Conservation (phyloP, 768 basidiomycete genomes). For the Boletus vermiculosoides region DNA sequence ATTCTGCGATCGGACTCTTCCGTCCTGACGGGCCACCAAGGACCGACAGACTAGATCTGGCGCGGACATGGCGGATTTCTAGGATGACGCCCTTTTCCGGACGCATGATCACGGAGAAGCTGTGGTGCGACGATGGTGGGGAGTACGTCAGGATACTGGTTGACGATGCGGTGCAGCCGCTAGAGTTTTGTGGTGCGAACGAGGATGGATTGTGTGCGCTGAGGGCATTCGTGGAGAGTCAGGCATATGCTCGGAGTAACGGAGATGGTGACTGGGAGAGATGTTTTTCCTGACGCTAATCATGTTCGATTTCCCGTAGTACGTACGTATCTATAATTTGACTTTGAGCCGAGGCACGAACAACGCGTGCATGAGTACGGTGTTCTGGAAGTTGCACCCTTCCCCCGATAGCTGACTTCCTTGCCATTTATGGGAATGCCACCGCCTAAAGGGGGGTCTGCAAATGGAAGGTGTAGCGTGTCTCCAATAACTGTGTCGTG, state of each 20-base stretch:
- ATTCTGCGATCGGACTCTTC: slow-evolving; percentile 59
- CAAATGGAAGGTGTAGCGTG: background rate
- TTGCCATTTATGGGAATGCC: background rate
- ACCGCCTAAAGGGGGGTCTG: slow-evolving; percentile 13
- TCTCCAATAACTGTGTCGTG: background rate
- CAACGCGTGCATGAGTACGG: no score
- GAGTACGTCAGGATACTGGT: slow-evolving; percentile 74
- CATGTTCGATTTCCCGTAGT: background rate
- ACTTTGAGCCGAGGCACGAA: background rate
- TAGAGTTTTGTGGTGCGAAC: slow-evolving; percentile 57
- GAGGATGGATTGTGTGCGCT: slow-evolving; percentile 62
- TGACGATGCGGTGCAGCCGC: slow-evolving; percentile 66
- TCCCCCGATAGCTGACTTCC: no score
- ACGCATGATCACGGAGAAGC: slow-evolving; percentile 70
- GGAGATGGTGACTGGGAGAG: slow-evolving; percentile 72
- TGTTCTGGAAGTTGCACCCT: no score
- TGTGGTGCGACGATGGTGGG: slow-evolving; percentile 42
- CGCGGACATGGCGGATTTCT: slow-evolving; percentile 52
- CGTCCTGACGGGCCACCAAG: slow-evolving; percentile 28
- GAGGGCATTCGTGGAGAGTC: slow-evolving; percentile 65
- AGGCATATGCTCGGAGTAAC: slow-evolving; percentile 61
- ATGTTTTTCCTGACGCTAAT: slow-evolving; percentile 43
- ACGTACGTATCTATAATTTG: background rate
- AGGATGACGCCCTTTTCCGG: slow-evolving; percentile 72
- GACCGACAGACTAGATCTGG: slow-evolving; percentile 18